Percentiles rank a stretch among this genome's conserved stretches.
These are phyloP conservation scores for Ceratocystis smalleyi DNA, from an alignment of 2,329 filamentous ascomycete species.

Conservation along the genomic window DNA sequence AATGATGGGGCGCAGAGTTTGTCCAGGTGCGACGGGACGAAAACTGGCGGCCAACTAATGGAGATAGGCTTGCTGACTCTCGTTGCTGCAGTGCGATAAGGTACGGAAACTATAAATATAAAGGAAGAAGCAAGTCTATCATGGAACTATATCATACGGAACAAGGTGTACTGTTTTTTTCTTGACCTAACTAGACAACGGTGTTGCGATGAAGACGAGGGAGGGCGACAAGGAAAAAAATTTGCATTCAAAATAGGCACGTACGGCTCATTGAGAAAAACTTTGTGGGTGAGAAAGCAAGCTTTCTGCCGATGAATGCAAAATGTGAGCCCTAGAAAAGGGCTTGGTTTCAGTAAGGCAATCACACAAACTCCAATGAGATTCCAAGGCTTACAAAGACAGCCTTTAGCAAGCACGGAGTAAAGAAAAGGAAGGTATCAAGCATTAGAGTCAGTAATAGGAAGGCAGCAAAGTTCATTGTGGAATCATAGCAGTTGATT, in stretches of 20 bases:
- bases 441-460: neutral
- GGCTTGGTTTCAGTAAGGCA: neutral
- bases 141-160: neutral
- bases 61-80: neutral
- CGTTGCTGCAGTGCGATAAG: neutral
- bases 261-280: no score
- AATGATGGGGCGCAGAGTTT: neutral
- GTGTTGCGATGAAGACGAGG: neutral
- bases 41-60: neutral
- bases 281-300: neutral
- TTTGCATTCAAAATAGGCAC: neutral
- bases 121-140: neutral
- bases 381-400: neutral
- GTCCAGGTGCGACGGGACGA: neutral
- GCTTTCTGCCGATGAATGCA: neutral
- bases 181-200: neutral
- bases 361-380: neutral
- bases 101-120: no score
- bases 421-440: neutral
- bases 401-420: neutral
- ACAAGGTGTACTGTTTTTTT: neutral
- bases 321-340: neutral
- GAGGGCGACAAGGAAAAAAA: neutral
- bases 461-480: neutral
- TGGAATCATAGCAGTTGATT: neutral